phyloP scores from a whole-genome alignment of 805 yeast species.

The Hanseniaspora pseudoguilliermondii region DNA sequence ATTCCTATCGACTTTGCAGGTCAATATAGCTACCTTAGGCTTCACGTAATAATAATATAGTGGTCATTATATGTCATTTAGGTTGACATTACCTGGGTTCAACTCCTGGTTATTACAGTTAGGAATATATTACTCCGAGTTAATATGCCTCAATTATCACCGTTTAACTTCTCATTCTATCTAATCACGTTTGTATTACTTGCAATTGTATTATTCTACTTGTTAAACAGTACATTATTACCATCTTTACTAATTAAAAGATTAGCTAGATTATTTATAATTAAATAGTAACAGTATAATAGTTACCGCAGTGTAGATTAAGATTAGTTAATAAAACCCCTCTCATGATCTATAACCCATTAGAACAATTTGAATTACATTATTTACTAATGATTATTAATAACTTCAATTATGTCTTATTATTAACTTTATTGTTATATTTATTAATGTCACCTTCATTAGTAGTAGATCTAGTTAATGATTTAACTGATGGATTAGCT shows the following conservation, averaged over 20 bases:
- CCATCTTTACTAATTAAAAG: constrained; percentile 3
- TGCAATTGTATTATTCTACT: not conserved
- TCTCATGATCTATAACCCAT: not conserved
- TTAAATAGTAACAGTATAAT: too few species aligned
- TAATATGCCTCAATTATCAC: constrained; percentile 12
- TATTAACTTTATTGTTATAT: not conserved
- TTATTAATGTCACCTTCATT: not conserved
- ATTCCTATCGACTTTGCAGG: not conserved
- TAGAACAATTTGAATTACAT: constrained; percentile 11
- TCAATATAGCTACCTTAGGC: not conserved
- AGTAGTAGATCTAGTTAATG: constrained; percentile 14
- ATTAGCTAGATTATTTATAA: constrained; percentile 8
- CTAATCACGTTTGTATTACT: constrained; percentile 7
- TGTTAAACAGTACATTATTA: constrained; percentile 4
- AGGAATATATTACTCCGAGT: not conserved
- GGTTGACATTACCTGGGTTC: constrained; percentile 1
- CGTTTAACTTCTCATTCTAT: constrained; percentile 9
- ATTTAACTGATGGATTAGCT: constrained; percentile 20
- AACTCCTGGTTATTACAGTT: constrained; percentile 4
- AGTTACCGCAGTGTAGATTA: too few species aligned
- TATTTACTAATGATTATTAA: constrained; percentile 1
- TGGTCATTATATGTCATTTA: constrained; percentile 3
- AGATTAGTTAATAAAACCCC: not conserved
- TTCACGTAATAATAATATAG: not conserved
- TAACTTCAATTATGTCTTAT: constrained; percentile 7